Conservation (phyloP, 2,329 filamentous ascomycete genomes). For the Biscogniauxia mediterranea region DNA sequence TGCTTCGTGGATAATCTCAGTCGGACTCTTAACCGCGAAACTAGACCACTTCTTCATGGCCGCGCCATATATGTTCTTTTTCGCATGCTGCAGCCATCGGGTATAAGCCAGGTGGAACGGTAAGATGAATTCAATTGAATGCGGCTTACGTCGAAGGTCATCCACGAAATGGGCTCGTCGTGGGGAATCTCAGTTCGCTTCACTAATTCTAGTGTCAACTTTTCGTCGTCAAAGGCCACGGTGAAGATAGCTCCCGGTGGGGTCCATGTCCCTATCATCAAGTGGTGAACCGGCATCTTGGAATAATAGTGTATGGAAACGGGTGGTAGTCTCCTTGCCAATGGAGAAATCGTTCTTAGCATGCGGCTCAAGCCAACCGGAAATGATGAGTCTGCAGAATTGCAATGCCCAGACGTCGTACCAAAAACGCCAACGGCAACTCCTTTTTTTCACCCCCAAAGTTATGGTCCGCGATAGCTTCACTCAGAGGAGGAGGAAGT, state of each 20-base stretch:
- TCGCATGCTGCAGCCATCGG: constrained; percentile 59
- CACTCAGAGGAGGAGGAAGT: neutral
- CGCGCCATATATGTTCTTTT: constrained; percentile 83
- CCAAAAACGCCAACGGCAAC: neutral
- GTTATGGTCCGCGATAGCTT: neutral
- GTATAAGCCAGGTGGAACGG: constrained; percentile 9
- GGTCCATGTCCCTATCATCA: constrained; percentile 92
- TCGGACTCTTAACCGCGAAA: constrained; percentile 72
- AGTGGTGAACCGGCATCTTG: constrained; percentile 75
- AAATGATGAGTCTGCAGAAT: constrained; percentile 1
- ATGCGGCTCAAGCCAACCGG: constrained; percentile 5
- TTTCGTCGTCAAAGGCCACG: constrained; percentile 82
- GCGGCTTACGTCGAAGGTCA: constrained; percentile 75
- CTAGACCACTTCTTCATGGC: constrained; percentile 94
- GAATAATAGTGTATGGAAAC: constrained; percentile 22
- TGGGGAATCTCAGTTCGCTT: constrained; percentile 79
- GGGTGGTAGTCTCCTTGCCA: constrained; percentile 1
- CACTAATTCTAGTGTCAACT: constrained; percentile 68
- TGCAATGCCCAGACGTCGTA: constrained; percentile 1
- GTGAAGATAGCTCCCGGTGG: constrained; percentile 88
- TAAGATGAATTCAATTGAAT: neutral
- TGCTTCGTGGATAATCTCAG: constrained; percentile 70
- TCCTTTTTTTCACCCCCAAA: neutral
- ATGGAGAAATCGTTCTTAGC: constrained; percentile 6
- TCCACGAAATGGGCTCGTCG: constrained; percentile 90